Evolutionary conservation across 257 asterid genomes (phyloP), one percentile per base, ranked within the genome.

Genomic region (Nicotiana tabacum): DNA sequence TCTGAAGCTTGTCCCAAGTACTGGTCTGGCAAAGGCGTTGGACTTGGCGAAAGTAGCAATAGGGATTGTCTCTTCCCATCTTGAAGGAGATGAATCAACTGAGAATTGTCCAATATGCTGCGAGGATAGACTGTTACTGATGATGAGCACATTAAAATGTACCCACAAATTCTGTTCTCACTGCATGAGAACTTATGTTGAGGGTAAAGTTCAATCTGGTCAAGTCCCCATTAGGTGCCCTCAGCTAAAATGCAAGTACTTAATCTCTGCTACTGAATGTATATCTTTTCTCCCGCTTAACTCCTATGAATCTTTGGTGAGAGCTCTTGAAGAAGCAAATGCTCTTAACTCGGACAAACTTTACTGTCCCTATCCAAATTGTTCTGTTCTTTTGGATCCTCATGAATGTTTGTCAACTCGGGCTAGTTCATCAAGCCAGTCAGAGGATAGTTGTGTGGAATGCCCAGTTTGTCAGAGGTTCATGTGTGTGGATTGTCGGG

Each of bases 151-250:
- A 2, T 77, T 96, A 62, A 96, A 91, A 84, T 96, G 99, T 79
- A 90, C 97, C 82, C 99, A 96, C 91, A 91, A 83, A 81, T 94
- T 93, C 86, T 96, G 99, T 80, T 92, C 99, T 32, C 95, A 85
- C 81, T 96, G 99, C 85, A 86, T 94, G 98, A 96, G 86, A 91
- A 87, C 91, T 17, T 91, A 94, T 37, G 98, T 92, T 0, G 97
- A 94, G 88, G 96, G 90, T 29, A 94, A 94, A 86, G 11, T 94
- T 66, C 86, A 86, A 56, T 90, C 91, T 18, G 24, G 83, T 56
- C 92, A 86, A 80, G 91, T 94, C 68, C 98, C 98, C 30, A 85
- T 92, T 83, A 87, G 89, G 86, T 96, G 99, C 89, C 99, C 97
- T 46, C 93, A 91, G 27, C 86, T 83, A 29, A 87, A 87, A 83